Evolutionary conservation across 768 basidiomycete species (phyloP), one percentile per base, ranked within the genome.

Genomic region (Pleurotus cornucopiae): DNA sequence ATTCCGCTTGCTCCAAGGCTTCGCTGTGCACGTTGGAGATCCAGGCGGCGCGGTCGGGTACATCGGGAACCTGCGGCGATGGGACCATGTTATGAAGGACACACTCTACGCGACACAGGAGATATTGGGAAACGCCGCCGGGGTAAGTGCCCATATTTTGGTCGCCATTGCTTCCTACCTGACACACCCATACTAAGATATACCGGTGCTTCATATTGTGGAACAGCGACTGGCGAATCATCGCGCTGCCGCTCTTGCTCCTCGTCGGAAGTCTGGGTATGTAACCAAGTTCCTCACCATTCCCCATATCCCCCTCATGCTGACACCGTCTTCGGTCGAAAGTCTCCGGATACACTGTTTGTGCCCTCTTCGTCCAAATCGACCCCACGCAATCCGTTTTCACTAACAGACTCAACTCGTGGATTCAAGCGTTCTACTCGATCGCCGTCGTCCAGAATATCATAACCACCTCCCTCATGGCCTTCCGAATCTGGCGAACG

Each of bases 121-220:
- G 26, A 60, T 63, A 4, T 46, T 64, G 1, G 63, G 63, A 1
- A 61, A 59, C 45, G 58, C 55, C 6, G 62, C 58, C 16, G 60
- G 60, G 16, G 63, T 64, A 40, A 2, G 60, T 20, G 7, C 5
- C n/a, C 21, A 2, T 13, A 1, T 5, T 14, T 16, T 26, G 5
- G 26, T 7, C 7, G 4, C 26, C 3, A 25, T 12, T 21, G 23
- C 14, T n/a, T 23, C 13, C 20, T 3, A 25, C 38, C 46, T 13
- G 18, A 12, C 45, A 16, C 25, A 4, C 7, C 20, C 58, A n/a
- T n/a, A 12, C 38, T 21, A 7, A 65, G 64, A 63, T 65, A 1
- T 65, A 65, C 37, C 59, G 64, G 4, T 63, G 62, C 47, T 65
- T 60, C 59, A 57, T 62, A 4, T 47, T 63, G 5, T 65, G 64